Evolutionary conservation across 2,329 filamentous ascomycete genomes (phyloP).

Genomic region (Nemania bipapillata): DNA sequence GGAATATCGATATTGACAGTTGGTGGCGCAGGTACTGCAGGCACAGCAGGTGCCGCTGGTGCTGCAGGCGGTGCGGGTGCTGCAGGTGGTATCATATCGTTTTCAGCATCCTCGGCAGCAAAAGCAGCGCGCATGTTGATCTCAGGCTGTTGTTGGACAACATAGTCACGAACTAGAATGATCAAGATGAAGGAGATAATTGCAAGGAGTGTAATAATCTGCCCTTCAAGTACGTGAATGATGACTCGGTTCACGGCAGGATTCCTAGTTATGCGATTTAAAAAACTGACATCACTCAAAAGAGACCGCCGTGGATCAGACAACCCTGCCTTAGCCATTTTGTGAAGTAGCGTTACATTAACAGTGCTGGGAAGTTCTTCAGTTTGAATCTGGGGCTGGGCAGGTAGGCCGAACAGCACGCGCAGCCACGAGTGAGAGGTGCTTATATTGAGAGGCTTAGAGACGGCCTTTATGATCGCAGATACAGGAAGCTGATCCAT

Average conservation of each 20-base stretch:
- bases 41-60: constrained; percentile 21
- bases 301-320: constrained; percentile 56
- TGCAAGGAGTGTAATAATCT: constrained; percentile 90
- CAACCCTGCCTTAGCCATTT: constrained; percentile 36
- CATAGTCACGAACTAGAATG: constrained; percentile 95
- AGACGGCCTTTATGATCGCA: constrained; percentile 46
- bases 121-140: constrained; percentile 81
- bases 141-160: constrained; percentile 95
- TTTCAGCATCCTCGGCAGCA: constrained; percentile 62
- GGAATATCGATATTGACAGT: constrained; percentile 35
- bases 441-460: constrained; percentile 51
- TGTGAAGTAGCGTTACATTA: constrained; percentile 43
- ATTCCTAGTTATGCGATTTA: constrained; percentile 73
- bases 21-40: constrained; percentile 27
- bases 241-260: constrained; percentile 79
- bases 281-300: constrained; percentile 66
- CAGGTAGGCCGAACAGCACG: constrained; percentile 44
- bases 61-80: constrained; percentile 1
- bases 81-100: constrained; percentile 42
- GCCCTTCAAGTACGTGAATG: constrained; percentile 87
- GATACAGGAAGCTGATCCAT: constrained; percentile 53
- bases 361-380: constrained; percentile 39
- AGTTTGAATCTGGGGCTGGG: constrained; percentile 32
- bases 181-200: constrained; percentile 96
- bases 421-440: constrained; percentile 51